phyloP scores from a whole-genome alignment of 2,329 filamentous ascomycete species.

The Coccinonectria pachysandricola region DNA sequence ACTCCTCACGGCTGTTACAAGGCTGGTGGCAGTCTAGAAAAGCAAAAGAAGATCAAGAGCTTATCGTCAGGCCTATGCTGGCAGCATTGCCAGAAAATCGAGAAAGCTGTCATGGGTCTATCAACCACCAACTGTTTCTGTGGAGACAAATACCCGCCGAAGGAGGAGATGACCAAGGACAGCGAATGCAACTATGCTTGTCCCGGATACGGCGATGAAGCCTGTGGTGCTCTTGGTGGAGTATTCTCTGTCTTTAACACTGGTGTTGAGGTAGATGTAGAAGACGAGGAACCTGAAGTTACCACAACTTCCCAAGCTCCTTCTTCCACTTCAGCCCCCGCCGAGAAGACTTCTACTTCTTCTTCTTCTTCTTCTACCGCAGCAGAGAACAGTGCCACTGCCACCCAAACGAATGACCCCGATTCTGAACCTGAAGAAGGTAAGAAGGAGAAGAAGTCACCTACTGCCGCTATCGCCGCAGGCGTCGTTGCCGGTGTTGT shows the following conservation, averaged over 20 bases:
- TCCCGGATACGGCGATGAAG: conserved; percentile 48
- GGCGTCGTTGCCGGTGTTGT: conserved; percentile 81
- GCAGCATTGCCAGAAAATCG: conserved; percentile 29
- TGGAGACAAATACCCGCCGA: conserved; percentile 56
- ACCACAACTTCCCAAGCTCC: conserved; percentile 12
- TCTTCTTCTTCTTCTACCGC: conserved; percentile 14
- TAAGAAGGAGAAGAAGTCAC: conserved; percentile 23
- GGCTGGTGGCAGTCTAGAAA: conserved; percentile 30
- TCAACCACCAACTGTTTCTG: conserved; percentile 60
- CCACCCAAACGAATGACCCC: conserved; percentile 3
- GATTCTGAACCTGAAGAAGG: conserved; percentile 1
- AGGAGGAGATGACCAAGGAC: conserved; percentile 42
- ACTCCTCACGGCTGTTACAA: conserved; percentile 43
- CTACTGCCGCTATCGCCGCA: conserved; percentile 76
- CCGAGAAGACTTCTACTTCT: conserved; percentile 9
- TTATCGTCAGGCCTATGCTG: conserved; percentile 33
- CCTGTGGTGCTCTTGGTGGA: conserved; percentile 40
- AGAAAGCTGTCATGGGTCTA: conserved; percentile 50
- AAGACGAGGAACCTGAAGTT: conserved; percentile 6
- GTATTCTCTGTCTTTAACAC: conserved; percentile 41
- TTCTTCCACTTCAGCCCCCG: conserved; percentile 15
- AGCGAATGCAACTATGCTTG: conserved; percentile 56
- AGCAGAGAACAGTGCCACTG: neutral
- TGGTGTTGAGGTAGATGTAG: conserved; percentile 32
- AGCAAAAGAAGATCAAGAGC: conserved; percentile 8